Evolutionary conservation across 306 rosid species (phyloP).

Genomic region (Lathyrus oleraceus): DNA sequence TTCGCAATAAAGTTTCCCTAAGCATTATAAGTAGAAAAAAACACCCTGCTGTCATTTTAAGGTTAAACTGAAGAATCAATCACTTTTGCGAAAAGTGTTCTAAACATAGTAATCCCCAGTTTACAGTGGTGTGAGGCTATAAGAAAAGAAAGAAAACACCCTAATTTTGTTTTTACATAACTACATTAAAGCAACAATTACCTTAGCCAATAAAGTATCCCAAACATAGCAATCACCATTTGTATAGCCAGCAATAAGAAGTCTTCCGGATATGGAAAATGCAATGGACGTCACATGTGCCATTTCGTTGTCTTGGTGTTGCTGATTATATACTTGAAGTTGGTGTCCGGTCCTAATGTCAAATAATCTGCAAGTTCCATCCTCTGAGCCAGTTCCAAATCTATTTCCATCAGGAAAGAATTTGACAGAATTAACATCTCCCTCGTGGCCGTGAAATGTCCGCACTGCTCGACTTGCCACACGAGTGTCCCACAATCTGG

Average conservation of each 20-base stretch:
- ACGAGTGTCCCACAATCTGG: conserved; percentile 98
- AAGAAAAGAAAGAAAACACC: conserved; percentile 9
- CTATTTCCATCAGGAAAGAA: conserved; percentile 97
- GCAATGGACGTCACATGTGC: conserved; percentile 82
- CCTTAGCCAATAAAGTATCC: conserved; percentile 94
- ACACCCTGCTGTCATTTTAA: not conserved
- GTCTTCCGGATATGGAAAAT: conserved; percentile 95
- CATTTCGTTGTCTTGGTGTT: conserved; percentile 54
- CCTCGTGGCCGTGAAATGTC: conserved; percentile 84
- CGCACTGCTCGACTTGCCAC: conserved; percentile 95
- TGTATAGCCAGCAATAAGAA: conserved; percentile 85
- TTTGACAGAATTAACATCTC: conserved; percentile 82
- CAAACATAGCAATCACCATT: conserved; percentile 86
- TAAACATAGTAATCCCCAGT: conserved; percentile 64
- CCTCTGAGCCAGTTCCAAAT: conserved; percentile 98
- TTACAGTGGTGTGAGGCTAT: not conserved
- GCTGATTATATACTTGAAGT: conserved; percentile 79
- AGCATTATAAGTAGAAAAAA: not conserved
- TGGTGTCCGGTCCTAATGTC: conserved; percentile 95
- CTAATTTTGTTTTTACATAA: conserved; percentile 9
- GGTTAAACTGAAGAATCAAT: conserved; percentile 6
- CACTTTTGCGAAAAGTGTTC: conserved; percentile 85
- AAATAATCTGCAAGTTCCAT: conserved; percentile 92
- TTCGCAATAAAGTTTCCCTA: not conserved
- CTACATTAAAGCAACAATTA: conserved; percentile 40